phyloP scores from a whole-genome alignment of 129 eudicot genomes.

The Lactuca sativa region DNA sequence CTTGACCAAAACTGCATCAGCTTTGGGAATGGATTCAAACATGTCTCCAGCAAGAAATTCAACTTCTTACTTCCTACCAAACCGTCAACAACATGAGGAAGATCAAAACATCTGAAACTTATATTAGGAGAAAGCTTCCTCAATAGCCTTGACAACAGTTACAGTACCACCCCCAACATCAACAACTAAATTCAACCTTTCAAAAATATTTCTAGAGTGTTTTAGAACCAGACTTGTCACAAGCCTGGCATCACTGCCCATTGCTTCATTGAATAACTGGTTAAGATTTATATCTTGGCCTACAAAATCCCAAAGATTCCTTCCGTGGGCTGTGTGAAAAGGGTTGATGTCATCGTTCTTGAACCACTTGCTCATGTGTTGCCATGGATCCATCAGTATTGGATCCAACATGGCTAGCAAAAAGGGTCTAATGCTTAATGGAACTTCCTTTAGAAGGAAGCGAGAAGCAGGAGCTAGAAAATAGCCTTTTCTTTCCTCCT shows the following conservation, averaged over 20 bases:
- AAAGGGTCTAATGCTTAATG: conserved; percentile 25
- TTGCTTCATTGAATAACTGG: conserved; percentile 35
- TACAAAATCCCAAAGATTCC: conserved; percentile 20
- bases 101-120: conserved; percentile 23
- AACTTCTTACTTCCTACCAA: not conserved
- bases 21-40: conserved; percentile 29
- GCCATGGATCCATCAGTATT: conserved; percentile 22
- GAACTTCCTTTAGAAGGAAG: conserved; percentile 30
- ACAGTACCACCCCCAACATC: conserved; percentile 46
- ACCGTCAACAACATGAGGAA: conserved; percentile 31
- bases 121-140: conserved; percentile 7
- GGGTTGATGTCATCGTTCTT: conserved; percentile 12
- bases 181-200: conserved; percentile 26
- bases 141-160: conserved; percentile 20
- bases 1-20: conserved; percentile 17
- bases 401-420: conserved; percentile 28
- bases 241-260: conserved; percentile 40
- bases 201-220: conserved; percentile 5
- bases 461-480: conserved; percentile 32
- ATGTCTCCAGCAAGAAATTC: conserved; percentile 28
- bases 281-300: conserved; percentile 29
- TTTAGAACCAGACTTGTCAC: conserved; percentile 18
- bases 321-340: conserved; percentile 27
- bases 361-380: conserved; percentile 29
- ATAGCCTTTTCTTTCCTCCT: conserved; percentile 15